Evolutionary conservation across 225 moss, liverwort and hornwort species (phyloP), one percentile per base, ranked within the genome.

Genomic region (Bryum argenteum): DNA sequence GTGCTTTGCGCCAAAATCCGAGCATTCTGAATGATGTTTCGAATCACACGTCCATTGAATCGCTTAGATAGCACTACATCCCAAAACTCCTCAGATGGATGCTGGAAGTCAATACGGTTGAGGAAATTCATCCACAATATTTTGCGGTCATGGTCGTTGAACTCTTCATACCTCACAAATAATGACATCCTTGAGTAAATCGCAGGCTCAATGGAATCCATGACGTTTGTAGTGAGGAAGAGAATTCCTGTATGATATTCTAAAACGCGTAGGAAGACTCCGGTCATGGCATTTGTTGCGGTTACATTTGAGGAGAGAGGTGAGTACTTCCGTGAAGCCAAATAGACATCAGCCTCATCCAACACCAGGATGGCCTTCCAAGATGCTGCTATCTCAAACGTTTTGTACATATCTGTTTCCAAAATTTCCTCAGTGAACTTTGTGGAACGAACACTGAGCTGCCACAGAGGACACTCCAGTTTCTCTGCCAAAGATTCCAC

Each of bases 401-500:
- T 69, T 3, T 16, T 1, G 0, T 71, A 10, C 2, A 89, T 1
- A 0, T 73, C 22, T 0, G 41, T 22, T 64, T 89, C 82, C 1
- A 87, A 67, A n/a, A n/a, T n/a, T 0, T 6, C 0, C 7, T 51
- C 23, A 0, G 53, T 24, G 5, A 43, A 45, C 0, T 80, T 53
- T 0, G 63, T n/a, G n/a, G n/a, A n/a, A n/a, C n/a, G 74, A 10
- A 80, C 61, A 24, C 75, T 79, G 9, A 87, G 23, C 5, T 83
- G 77, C 90, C 88, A 85, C 0, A 88, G 40, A 1, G 81, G 90
- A 11, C 85, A 78, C n/a, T 71, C 45, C 1, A 82, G 1, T 42
- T 61, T 86, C 53, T 90, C 90, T n/a, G 85, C 85, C 12, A 90
- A 21, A 0, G 88, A 80, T 33, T 90, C 90, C 6, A 88, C 88